Base-by-base conservation (phyloP, 2,329 filamentous ascomycete species). In the Aspergillus chevalieri region DNA sequence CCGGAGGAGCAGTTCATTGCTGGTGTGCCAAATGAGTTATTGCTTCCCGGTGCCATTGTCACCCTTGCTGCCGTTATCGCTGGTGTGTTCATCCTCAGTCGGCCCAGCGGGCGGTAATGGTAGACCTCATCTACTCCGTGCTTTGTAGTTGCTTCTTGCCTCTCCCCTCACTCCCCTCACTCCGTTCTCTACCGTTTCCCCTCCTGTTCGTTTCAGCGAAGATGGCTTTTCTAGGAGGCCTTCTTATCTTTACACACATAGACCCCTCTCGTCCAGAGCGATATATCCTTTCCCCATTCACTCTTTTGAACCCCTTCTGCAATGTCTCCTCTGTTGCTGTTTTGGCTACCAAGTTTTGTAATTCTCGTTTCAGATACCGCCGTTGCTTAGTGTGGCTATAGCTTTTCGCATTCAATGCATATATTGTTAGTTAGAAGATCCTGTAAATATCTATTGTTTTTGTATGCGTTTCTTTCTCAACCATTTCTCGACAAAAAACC, bases 61-160 rank as follows among this genome's bases (percentile, higher is more conserved):
- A 91, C 91, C n/a, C 74, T 98, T 64, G 93, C 92, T 8, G 89
- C 94, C 41, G 91, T 95, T 34, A 95, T 98, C 70, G 79, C 94
- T 38, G 89, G 88, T 57, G 92, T 97, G 9, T 98, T 98, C 73
- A 84, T 90, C 39, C 83, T 98, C 62, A 84, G 88, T 52, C 83
- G 90, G 56, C 74, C 84, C 39, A 78, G 73, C 14, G 76, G 71
- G 53, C 73, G 76, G 61, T 72, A 56, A 65, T 54, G 21, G 15
- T 28, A 22, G 9, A n/a, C 24, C 43, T 14, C 22, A 8, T 15
- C n/a, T n/a, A 7, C 34, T 38, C 17, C 12, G 6, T 38, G 14
- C 14, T 19, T n/a, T 19, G 34, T n/a, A 38, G 14, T 38, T 38
- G n/a, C 12, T 8, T n/a, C 17, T 38, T 4, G 4, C 17, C 34